Evolutionary conservation across 2,329 filamentous ascomycete genomes (phyloP).

Genomic region (Epichloe glyceriae): DNA sequence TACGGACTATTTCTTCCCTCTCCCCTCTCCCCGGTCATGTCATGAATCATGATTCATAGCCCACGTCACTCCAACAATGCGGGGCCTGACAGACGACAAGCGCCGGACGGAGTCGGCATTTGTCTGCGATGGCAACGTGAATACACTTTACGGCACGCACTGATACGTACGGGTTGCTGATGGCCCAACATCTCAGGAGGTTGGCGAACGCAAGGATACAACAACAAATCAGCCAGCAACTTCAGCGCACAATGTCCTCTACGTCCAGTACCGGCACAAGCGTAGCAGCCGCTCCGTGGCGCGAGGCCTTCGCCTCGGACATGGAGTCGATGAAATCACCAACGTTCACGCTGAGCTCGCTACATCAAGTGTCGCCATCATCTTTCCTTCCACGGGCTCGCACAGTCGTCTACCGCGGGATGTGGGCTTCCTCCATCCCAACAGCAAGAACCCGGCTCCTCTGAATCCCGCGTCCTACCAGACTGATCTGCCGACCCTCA

Average conservation of each 20-base stretch:
- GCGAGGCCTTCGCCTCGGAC: slow-evolving; percentile 37
- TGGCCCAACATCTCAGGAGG: background rate
- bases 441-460: slow-evolving; percentile 59
- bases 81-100: background rate
- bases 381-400: slow-evolving; percentile 45
- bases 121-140: background rate
- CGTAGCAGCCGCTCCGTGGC: slow-evolving; percentile 36
- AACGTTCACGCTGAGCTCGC: slow-evolving; percentile 37
- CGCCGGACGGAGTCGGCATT: background rate
- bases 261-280: background rate
- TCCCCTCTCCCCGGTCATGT: background rate
- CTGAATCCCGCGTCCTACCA: slow-evolving; percentile 57
- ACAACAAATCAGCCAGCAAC: slow-evolving; percentile 11
- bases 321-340: slow-evolving; percentile 33
- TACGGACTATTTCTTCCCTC: background rate
- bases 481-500: slow-evolving; percentile 70
- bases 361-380: slow-evolving; percentile 24
- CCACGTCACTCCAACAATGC: background rate
- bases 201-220: background rate
- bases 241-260: slow-evolving; percentile 17
- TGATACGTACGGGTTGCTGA: background rate
- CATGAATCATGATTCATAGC: slow-evolving; percentile 1
- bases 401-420: slow-evolving; percentile 73
- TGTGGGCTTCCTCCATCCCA: slow-evolving; percentile 65
- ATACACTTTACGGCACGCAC: background rate